Percentiles rank a stretch among this genome's conserved stretches.
phyloP scores from a whole-genome alignment of 306 rosid genomes.

The Abrus precatorius region DNA sequence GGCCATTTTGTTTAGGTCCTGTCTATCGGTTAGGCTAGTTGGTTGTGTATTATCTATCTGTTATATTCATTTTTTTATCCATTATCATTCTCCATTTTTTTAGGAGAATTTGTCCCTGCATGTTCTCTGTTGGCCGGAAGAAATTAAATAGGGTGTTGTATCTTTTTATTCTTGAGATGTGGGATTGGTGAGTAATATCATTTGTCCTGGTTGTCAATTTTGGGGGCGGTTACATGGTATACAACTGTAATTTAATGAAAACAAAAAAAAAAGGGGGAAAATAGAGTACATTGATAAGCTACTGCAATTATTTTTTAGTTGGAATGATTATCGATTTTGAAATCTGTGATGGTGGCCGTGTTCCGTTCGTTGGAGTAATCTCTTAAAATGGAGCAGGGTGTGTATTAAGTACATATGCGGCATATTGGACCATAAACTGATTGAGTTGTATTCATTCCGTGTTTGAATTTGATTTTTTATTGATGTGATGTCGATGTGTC shows the following conservation, averaged over 20 bases:
- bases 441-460: background rate
- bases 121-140: conserved; percentile 64
- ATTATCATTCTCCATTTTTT: conserved; percentile 91
- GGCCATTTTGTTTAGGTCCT: conserved; percentile 87
- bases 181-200: conserved; percentile 73
- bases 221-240: conserved; percentile 70
- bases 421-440: background rate
- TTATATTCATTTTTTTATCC: conserved; percentile 52
- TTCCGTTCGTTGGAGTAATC: background rate
- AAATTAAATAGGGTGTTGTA: conserved; percentile 55
- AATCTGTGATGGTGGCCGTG: background rate
- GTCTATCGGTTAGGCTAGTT: conserved; percentile 59
- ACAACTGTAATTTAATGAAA: conserved; percentile 80
- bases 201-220: conserved; percentile 60
- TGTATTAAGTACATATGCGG: background rate
- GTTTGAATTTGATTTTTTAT: background rate
- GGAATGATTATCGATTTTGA: conserved; percentile 50
- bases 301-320: conserved; percentile 41
- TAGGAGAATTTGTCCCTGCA: conserved; percentile 77
- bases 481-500: background rate
- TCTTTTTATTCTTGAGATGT: conserved; percentile 57
- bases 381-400: background rate
- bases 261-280: conserved; percentile 38
- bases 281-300: conserved; percentile 50
- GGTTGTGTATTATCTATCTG: conserved; percentile 61